Conservation (phyloP, 805 yeast genomes). For the Barnettozyma populi region DNA sequence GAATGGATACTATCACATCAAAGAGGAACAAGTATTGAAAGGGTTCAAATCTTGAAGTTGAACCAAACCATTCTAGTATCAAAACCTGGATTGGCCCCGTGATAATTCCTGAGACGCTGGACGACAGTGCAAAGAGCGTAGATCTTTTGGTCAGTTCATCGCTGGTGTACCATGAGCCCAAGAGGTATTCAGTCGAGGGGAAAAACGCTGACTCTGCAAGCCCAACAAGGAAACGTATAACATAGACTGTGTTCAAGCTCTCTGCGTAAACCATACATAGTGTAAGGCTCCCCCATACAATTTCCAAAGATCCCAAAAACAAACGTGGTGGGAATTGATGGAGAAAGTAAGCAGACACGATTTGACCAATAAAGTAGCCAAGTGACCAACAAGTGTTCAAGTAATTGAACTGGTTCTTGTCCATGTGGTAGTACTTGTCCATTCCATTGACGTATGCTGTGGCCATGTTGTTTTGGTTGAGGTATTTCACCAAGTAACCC, state of each 20-base stretch:
- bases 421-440: slow-evolving; percentile 37
- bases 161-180: slow-evolving; percentile 31
- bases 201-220: slow-evolving; percentile 41
- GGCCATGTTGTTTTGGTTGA: slow-evolving; percentile 37
- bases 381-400: slow-evolving; percentile 39
- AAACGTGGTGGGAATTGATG: slow-evolving; percentile 36
- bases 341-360: slow-evolving; percentile 37
- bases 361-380: slow-evolving; percentile 44
- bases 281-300: slow-evolving; percentile 38
- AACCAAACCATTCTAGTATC: slow-evolving; percentile 23
- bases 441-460: slow-evolving; percentile 43
- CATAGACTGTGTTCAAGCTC: slow-evolving; percentile 23
- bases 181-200: slow-evolving; percentile 42
- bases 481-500: slow-evolving; percentile 40
- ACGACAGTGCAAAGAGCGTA: slow-evolving; percentile 27
- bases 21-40: slow-evolving; percentile 40
- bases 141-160: slow-evolving; percentile 31
- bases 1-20: slow-evolving; percentile 36
- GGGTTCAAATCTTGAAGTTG: slow-evolving; percentile 22
- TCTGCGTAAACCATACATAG: slow-evolving; percentile 27
- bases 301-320: slow-evolving; percentile 38
- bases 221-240: slow-evolving; percentile 33
- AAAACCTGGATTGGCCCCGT: slow-evolving; percentile 33
- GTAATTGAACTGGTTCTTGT: slow-evolving; percentile 39
- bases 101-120: slow-evolving; percentile 28